Evolutionary conservation across 805 yeast genomes (phyloP).

Genomic region (Kockiozyma suomiensis): DNA sequence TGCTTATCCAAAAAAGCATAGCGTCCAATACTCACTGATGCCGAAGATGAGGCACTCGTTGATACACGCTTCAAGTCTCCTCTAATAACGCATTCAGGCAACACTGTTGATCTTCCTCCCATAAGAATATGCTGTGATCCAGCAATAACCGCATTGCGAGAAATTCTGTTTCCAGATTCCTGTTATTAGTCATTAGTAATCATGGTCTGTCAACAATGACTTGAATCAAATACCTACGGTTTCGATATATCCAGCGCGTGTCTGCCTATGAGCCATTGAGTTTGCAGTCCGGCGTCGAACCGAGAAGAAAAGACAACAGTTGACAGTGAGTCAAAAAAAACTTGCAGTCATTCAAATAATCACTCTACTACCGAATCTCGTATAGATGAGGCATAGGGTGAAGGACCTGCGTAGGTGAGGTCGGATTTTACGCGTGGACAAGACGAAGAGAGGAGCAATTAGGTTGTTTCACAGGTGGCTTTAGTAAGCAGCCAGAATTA

Average conservation of each 20-base stretch:
- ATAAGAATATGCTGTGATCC: constrained; percentile 45
- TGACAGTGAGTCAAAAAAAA: too few species aligned
- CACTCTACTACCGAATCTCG: too few species aligned
- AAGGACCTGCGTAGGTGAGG: too few species aligned
- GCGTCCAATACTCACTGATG: constrained; percentile 43
- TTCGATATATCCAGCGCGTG: constrained; percentile 23
- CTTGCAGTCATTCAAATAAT: too few species aligned
- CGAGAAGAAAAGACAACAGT: too few species aligned
- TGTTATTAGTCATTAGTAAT: neutral
- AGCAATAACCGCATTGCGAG: constrained; percentile 40
- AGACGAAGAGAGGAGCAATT: too few species aligned
- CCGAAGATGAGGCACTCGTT: constrained; percentile 1
- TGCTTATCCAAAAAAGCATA: constrained; percentile 39
- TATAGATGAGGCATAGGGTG: too few species aligned
- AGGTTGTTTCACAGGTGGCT: too few species aligned
- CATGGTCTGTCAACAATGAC: neutral
- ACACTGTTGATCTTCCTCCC: constrained; percentile 44
- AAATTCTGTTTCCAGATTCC: constrained; percentile 44
- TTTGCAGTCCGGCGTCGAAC: too few species aligned
- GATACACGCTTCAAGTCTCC: constrained; percentile 41
- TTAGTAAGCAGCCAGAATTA: too few species aligned
- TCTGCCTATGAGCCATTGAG: constrained; percentile 6
- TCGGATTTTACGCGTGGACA: too few species aligned
- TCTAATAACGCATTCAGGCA: constrained; percentile 40
- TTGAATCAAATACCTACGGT: constrained; percentile 9